Evolutionary conservation across 225 moss, liverwort and hornwort genomes (phyloP), one percentile per base, ranked within the genome.

Genomic region (Rhytidiadelphus loreus): DNA sequence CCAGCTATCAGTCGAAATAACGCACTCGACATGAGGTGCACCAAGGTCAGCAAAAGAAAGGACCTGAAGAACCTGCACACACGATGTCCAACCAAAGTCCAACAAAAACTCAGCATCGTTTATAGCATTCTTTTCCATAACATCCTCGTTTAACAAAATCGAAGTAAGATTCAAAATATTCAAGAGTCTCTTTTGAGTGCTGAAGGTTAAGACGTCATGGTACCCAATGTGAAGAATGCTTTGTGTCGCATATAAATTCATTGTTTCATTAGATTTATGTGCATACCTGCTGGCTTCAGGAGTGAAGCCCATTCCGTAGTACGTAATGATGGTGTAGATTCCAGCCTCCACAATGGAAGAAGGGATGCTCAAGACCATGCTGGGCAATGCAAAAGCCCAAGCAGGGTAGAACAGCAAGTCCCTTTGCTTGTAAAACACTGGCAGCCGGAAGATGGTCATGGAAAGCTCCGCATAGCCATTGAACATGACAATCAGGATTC

Each of bases 1-100:
- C 93, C 96, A 12, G 96, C 98, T 66, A 97, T 96, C 61, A 97
- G 73, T 46, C 98, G 97, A 77, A 98, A 98, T 75, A 98, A 78
- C 28, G 89, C 91, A 43, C 94, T 86, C 28, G 98, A 92, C 97
- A 95, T 96, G 74, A 93, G 93, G 88, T 98, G 96, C 71, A 96
- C 93, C 88, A 94, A 66, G 39, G 95, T 91, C 61, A 91, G 92
- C 79, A 96, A 82, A 11, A 97, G 82, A 64, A 95, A 93, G 86
- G 93, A 93, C 62, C 94, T 83, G 88, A 97, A 97, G 75, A 97
- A 98, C 89, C 98, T 98, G 96, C 91, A 81, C 24, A 50, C 50
- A 52, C 52, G 52, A n/a, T n/a, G n/a, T 33, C 28, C 33, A 46
- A 37, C 30, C 65, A 46, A 46, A 19, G 11, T 3, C 25, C 59